Conservation (phyloP, 169 alveolate species). For the Cryptosporidium meleagridis region DNA sequence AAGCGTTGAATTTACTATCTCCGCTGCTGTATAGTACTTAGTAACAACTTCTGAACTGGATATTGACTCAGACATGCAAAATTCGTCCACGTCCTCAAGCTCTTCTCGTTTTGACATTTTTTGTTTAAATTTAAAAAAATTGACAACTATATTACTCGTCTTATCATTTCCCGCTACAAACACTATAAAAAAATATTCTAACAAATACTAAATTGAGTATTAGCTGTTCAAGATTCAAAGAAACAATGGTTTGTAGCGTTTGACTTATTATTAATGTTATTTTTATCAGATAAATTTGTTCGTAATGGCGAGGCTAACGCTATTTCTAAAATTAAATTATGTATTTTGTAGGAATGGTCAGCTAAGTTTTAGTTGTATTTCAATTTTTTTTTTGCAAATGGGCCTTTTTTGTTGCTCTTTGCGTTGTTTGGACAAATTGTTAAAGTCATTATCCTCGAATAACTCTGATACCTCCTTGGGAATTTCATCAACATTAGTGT, state of each 20-base stretch:
- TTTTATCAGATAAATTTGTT: neutral
- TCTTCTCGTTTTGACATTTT: neutral
- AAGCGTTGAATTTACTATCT: constrained; percentile 82
- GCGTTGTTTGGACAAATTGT: neutral
- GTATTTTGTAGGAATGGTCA: neutral
- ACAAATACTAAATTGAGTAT: too few species aligned
- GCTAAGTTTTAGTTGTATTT: neutral
- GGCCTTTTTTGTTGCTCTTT: neutral
- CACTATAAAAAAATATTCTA: neutral
- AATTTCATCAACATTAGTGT: neutral
- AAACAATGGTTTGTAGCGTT: neutral
- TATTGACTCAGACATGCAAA: constrained; percentile 31
- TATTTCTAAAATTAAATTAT: too few species aligned
- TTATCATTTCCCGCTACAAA: constrained; percentile 4
- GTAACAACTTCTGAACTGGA: constrained; percentile 83
- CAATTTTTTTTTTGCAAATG: neutral
- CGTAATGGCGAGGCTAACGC: neutral
- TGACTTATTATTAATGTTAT: neutral
- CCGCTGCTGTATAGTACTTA: constrained; percentile 86
- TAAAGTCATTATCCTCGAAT: neutral
- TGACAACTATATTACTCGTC: neutral
- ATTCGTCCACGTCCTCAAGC: neutral
- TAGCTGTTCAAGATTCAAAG: neutral
- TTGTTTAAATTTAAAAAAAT: neutral
- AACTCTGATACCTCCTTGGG: neutral